These are phyloP conservation scores for Chlorella vulgaris DNA, from an alignment of 139 green algal species.

Conservation along the genomic window DNA sequence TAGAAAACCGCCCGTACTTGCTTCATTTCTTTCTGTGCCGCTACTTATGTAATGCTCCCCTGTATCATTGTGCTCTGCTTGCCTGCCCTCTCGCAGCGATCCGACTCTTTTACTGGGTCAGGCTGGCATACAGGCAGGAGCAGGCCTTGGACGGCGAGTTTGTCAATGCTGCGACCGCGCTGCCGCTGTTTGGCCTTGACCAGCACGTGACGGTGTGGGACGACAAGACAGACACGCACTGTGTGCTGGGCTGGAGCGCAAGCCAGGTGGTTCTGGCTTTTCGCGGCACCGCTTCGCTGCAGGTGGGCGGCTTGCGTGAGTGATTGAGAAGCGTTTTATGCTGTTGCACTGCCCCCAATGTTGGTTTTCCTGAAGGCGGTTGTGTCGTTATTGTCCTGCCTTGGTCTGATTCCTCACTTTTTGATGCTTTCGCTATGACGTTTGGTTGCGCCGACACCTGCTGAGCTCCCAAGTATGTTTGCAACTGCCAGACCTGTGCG, in stretches of 20 bases:
- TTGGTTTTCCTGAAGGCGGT: too few relatives aligned
- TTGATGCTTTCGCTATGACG: too few relatives aligned
- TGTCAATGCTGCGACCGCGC: not conserved
- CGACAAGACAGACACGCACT: slow-evolving; percentile 25
- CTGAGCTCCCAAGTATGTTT: too few relatives aligned
- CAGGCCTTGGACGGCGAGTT: not conserved
- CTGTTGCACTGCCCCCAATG: too few relatives aligned
- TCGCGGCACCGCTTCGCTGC: not conserved
- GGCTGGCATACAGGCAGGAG: slow-evolving; percentile 16
- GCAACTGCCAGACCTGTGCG: too few relatives aligned
- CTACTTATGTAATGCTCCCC: not conserved
- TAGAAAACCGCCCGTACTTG: not conserved
- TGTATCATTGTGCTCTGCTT: not conserved
- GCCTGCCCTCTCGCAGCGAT: not conserved
- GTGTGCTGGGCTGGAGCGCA: slow-evolving; percentile 15
- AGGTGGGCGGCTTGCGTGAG: slow-evolving; percentile 2
- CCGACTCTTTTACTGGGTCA: slow-evolving; percentile 14
- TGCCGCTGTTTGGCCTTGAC: not conserved
- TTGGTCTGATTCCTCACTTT: too few relatives aligned
- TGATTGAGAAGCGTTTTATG: too few relatives aligned
- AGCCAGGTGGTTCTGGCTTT: slow-evolving; percentile 2
- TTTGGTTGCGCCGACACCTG: too few relatives aligned
- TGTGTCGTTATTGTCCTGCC: too few relatives aligned
- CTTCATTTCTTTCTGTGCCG: not conserved
- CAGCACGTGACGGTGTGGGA: not conserved